Conservation (phyloP, 2,329 filamentous ascomycete genomes). For the Fusarium sambucinum region DNA sequence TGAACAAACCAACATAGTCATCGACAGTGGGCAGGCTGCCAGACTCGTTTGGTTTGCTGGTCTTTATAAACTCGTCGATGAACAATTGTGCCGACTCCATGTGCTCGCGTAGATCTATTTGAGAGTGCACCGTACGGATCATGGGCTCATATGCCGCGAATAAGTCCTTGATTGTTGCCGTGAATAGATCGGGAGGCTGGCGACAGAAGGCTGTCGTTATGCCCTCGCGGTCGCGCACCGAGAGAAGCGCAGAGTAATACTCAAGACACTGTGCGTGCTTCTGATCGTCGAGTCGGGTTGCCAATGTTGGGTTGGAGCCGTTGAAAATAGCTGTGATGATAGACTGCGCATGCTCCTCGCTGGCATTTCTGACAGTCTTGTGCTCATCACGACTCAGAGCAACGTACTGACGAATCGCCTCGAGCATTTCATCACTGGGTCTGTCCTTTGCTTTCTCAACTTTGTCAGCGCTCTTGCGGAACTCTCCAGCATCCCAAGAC, state of each 20-base stretch:
- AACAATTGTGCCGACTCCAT: slow-evolving; percentile 76
- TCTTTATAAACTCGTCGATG: slow-evolving; percentile 76
- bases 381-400: slow-evolving; percentile 66
- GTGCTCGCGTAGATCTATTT: slow-evolving; percentile 77
- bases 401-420: slow-evolving; percentile 70
- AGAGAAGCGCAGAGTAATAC: slow-evolving; percentile 78
- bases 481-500: slow-evolving; percentile 78
- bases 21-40: slow-evolving; percentile 69
- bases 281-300: slow-evolving; percentile 63
- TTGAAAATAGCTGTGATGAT: slow-evolving; percentile 76
- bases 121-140: slow-evolving; percentile 77
- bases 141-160: slow-evolving; percentile 79
- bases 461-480: slow-evolving; percentile 72
- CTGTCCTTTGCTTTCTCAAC: slow-evolving; percentile 71
- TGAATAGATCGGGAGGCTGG: slow-evolving; percentile 78
- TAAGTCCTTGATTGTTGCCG: slow-evolving; percentile 72
- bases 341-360: slow-evolving; percentile 64
- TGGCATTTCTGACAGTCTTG: slow-evolving; percentile 68
- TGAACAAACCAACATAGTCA: slow-evolving; percentile 76
- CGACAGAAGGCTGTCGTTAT: slow-evolving; percentile 76
- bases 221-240: slow-evolving; percentile 78
- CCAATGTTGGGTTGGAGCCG: slow-evolving; percentile 59
- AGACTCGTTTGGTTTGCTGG: slow-evolving; percentile 60
- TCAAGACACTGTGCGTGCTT: slow-evolving; percentile 75
- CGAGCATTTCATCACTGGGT: slow-evolving; percentile 71